Conservation (phyloP, 2,329 filamentous ascomycete species). For the Calonectria fujianensis region DNA sequence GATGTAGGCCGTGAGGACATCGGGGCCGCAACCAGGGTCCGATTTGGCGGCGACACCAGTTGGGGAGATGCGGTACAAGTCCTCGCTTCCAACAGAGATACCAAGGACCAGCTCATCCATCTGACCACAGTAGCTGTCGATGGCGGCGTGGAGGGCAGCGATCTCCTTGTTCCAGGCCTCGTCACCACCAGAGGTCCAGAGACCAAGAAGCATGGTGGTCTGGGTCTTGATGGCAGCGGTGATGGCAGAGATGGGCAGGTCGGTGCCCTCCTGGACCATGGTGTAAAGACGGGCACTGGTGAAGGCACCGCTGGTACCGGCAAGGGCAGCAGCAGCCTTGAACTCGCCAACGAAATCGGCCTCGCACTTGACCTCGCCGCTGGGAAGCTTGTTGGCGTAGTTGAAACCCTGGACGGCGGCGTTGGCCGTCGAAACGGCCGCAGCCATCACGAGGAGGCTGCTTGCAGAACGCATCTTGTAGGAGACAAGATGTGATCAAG, state of each 20-base stretch:
- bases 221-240: constrained; percentile 88
- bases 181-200: constrained; percentile 86
- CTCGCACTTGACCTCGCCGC: constrained; percentile 76
- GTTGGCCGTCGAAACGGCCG: constrained; percentile 58
- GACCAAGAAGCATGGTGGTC: constrained; percentile 85
- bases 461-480: constrained; percentile 59
- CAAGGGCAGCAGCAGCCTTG: constrained; percentile 77
- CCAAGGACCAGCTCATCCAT: constrained; percentile 83
- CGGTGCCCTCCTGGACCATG: constrained; percentile 81
- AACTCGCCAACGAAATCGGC: constrained; percentile 83
- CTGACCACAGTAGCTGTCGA: constrained; percentile 80
- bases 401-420: constrained; percentile 80
- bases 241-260: constrained; percentile 82
- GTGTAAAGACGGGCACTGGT: constrained; percentile 85
- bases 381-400: constrained; percentile 79
- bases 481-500: neutral
- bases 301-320: constrained; percentile 77
- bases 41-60: constrained; percentile 79
- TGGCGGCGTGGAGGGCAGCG: constrained; percentile 80
- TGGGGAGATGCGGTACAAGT: constrained; percentile 87
- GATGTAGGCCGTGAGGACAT: constrained; percentile 81
- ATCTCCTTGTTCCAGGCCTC: constrained; percentile 83
- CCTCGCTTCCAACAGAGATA: constrained; percentile 91
- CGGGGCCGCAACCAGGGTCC: constrained; percentile 78
- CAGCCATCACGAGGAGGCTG: constrained; percentile 59